Evolutionary conservation across 495 filamentous ascomycete genomes (phyloP).

Genomic region (Lepraria neglecta): DNA sequence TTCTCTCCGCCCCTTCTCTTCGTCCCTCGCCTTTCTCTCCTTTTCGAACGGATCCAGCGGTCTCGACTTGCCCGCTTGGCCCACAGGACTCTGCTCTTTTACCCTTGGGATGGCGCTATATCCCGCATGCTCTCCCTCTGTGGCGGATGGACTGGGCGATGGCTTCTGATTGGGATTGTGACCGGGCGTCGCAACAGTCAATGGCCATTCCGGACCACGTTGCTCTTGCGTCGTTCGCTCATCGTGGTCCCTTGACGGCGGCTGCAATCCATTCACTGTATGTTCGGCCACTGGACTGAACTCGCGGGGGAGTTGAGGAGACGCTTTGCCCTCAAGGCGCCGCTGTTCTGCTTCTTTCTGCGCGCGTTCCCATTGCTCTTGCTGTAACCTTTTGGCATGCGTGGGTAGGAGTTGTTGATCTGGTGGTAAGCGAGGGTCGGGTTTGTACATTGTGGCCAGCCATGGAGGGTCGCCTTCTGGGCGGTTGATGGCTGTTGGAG

Average conservation of each 20-base stretch:
- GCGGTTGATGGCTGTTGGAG: slow-evolving; percentile 56
- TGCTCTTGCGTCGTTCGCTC: slow-evolving; percentile 11
- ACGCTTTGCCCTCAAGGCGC: slow-evolving; percentile 1
- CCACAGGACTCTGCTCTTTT: slow-evolving; percentile 39
- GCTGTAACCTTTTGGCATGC: slow-evolving; percentile 81
- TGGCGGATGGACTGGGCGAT: slow-evolving; percentile 31
- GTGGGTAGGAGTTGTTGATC: slow-evolving; percentile 95
- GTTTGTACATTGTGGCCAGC: slow-evolving; percentile 91
- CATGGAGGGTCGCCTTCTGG: slow-evolving; percentile 95
- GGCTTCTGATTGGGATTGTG: slow-evolving; percentile 20
- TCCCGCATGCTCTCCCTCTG: slow-evolving; percentile 13
- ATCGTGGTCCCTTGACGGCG: slow-evolving; percentile 11
- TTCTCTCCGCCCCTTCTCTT: slow-evolving; percentile 6
- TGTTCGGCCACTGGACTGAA: slow-evolving; percentile 22
- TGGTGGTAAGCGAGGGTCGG: slow-evolving; percentile 86
- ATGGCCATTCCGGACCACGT: slow-evolving; percentile 14
- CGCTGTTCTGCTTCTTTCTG: slow-evolving; percentile 20
- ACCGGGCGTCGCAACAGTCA: neutral
- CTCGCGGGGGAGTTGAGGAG: slow-evolving; percentile 2
- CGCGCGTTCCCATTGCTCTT: slow-evolving; percentile 86
- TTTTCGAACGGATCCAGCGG: slow-evolving; percentile 21
- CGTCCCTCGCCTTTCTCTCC: slow-evolving; percentile 15
- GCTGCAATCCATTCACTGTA: slow-evolving; percentile 20
- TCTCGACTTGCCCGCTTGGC: slow-evolving; percentile 27
- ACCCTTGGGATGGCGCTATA: slow-evolving; percentile 53